A percentile compares a stretch with the other conserved stretches of the same genome.
phyloP scores from a whole-genome alignment of 2,329 filamentous ascomycete species.

The Cladophialophora carrionii region DNA sequence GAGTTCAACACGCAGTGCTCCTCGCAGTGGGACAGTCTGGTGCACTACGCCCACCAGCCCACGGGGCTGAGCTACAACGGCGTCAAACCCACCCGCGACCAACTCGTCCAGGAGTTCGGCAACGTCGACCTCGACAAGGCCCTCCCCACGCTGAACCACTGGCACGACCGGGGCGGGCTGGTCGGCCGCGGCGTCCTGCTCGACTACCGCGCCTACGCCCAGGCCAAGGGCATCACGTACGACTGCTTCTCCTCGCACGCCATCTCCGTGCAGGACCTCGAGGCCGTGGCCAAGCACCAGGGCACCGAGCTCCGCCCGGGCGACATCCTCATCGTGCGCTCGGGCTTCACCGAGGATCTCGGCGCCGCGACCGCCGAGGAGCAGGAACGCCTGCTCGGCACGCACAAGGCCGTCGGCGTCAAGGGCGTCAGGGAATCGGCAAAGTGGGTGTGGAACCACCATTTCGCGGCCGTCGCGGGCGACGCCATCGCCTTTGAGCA shows the following conservation, averaged over 20 bases:
- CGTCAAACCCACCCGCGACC: slow-evolving; percentile 40
- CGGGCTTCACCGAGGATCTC: slow-evolving; percentile 65
- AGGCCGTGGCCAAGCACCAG: slow-evolving; percentile 60
- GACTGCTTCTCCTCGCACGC: slow-evolving; percentile 47
- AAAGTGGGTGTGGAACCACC: slow-evolving; percentile 62
- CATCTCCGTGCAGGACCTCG: slow-evolving; percentile 61
- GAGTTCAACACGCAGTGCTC: slow-evolving; percentile 55
- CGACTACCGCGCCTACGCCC: slow-evolving; percentile 52
- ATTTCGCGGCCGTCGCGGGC: slow-evolving; percentile 61
- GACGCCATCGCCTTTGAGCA: slow-evolving; percentile 61
- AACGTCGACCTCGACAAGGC: slow-evolving; percentile 29
- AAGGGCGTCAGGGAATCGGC: slow-evolving; percentile 55
- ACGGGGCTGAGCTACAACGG: slow-evolving; percentile 35
- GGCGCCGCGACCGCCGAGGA: slow-evolving; percentile 50
- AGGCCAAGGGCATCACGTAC: slow-evolving; percentile 44
- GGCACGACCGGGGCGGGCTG: slow-evolving; percentile 48
- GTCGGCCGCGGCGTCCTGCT: slow-evolving; percentile 53
- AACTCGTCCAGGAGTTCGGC: slow-evolving; percentile 34
- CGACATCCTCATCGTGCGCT: slow-evolving; percentile 68
- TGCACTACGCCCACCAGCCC: slow-evolving; percentile 33
- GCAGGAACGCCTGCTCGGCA: slow-evolving; percentile 40
- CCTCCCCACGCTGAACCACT: slow-evolving; percentile 39
- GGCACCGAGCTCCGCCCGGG: slow-evolving; percentile 62
- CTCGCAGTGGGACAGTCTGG: slow-evolving; percentile 56
- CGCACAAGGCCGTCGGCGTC: slow-evolving; percentile 53